phyloP scores from a whole-genome alignment of 176 grass and related monocot genomes.

The Lolium perenne region DNA sequence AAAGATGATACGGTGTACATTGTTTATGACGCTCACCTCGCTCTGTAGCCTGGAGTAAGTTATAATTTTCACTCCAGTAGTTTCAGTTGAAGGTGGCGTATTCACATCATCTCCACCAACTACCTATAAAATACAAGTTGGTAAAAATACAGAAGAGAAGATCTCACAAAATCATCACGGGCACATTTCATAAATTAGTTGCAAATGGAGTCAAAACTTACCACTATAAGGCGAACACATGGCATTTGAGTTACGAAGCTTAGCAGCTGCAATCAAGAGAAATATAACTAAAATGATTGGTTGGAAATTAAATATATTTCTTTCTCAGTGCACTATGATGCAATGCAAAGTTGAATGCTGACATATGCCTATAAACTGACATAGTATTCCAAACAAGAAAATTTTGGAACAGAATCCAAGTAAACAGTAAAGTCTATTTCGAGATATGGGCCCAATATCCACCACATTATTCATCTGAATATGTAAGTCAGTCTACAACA shows the following conservation, averaged over 20 bases:
- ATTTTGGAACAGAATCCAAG: not conserved
- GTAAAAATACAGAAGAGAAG: slow-evolving; percentile 32
- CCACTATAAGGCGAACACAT: slow-evolving; percentile 84
- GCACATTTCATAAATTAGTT: not conserved
- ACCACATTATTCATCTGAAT: not conserved
- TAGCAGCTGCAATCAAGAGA: slow-evolving; percentile 70
- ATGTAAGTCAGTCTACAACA: not conserved
- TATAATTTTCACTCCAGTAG: slow-evolving; percentile 64
- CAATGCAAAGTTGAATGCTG: slow-evolving; percentile 2
- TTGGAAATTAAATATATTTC: not conserved
- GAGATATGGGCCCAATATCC: too few species aligned
- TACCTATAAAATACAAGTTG: slow-evolving; percentile 60
- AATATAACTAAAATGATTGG: slow-evolving; percentile 18
- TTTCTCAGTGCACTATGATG: slow-evolving; percentile 26
- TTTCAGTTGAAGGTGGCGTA: slow-evolving; percentile 56
- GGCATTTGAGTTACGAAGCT: slow-evolving; percentile 81
- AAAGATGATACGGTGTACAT: not conserved
- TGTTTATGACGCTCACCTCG: slow-evolving; percentile 49
- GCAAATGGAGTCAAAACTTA: slow-evolving; percentile 44
- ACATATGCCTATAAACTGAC: not conserved
- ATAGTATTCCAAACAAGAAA: not conserved
- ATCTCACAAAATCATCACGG: not conserved
- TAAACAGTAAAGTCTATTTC: not conserved
- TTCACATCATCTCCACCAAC: slow-evolving; percentile 70
- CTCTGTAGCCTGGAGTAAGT: slow-evolving; percentile 63